Evolutionary conservation across 805 yeast genomes (phyloP).

Genomic region (Komagataella mondaviorum): DNA sequence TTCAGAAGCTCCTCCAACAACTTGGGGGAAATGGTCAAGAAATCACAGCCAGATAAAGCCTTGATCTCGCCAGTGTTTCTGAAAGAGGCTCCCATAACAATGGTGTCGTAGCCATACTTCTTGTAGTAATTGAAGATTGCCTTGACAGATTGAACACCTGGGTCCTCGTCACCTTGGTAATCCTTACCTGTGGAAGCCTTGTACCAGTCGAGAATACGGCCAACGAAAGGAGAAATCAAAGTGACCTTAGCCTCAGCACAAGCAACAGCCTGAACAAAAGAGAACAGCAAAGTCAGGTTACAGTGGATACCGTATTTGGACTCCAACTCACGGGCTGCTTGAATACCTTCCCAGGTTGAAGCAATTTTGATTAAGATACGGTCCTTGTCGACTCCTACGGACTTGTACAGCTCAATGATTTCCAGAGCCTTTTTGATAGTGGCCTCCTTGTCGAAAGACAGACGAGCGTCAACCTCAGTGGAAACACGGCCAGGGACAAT

Average conservation of each 20-base stretch:
- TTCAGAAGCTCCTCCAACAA: constrained; percentile 78
- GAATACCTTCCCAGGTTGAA: constrained; percentile 98
- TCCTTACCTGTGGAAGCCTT: constrained; percentile 86
- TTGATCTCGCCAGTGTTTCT: constrained; percentile 93
- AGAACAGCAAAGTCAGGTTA: constrained; percentile 90
- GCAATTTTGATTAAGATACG: constrained; percentile 93
- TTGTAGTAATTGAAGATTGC: constrained; percentile 93
- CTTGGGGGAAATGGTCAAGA: constrained; percentile 87
- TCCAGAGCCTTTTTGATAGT: constrained; percentile 89
- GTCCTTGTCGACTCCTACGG: constrained; percentile 76
- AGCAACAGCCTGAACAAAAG: constrained; percentile 96
- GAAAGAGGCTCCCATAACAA: constrained; percentile 99
- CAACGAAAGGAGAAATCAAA: constrained; percentile 96
- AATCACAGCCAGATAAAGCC: constrained; percentile 95
- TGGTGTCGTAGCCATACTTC: constrained; percentile 91
- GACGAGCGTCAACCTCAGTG: constrained; percentile 97
- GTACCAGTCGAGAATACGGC: constrained; percentile 98
- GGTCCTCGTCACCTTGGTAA: constrained; percentile 72
- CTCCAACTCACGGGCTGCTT: constrained; percentile 95
- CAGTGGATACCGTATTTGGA: constrained; percentile 81
- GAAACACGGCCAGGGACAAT: constrained; percentile 99
- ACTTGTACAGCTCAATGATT: constrained; percentile 77
- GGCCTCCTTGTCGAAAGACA: constrained; percentile 90
- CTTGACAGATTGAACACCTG: constrained; percentile 91
- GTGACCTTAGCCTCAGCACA: constrained; percentile 97